Evolutionary conservation across 305 asterid genomes (phyloP).

Genomic region (Striga hermonthica): DNA sequence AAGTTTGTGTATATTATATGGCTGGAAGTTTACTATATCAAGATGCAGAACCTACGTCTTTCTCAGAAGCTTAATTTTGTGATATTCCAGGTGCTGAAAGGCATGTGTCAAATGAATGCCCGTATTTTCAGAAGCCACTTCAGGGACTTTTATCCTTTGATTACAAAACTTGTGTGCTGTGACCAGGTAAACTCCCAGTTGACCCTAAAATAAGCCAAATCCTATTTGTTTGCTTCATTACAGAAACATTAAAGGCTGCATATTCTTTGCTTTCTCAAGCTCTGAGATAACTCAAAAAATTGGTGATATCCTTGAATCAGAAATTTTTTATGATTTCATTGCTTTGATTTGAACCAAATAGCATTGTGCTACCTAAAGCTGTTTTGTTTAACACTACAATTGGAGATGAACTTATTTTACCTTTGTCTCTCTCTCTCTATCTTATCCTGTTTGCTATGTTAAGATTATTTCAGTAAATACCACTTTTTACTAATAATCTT

Average conservation of each 20-base stretch:
- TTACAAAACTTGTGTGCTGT: constrained; percentile 88
- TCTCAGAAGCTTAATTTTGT: constrained; percentile 19
- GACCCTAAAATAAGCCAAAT: not conserved
- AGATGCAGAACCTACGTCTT: no score
- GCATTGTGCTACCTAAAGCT: no score
- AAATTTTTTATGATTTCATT: not conserved
- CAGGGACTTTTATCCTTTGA: constrained; percentile 82
- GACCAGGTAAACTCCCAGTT: constrained; percentile 69
- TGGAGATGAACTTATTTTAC: no score
- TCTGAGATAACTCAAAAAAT: not conserved
- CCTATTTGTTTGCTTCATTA: not conserved
- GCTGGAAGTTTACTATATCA: no score
- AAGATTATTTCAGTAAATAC: no score
- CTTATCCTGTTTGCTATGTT: no score
- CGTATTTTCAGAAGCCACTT: constrained; percentile 76
- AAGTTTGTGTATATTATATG: no score
- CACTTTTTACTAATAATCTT: no score
- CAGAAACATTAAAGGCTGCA: not conserved
- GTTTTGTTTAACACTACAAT: no score
- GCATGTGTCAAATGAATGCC: constrained; percentile 82
- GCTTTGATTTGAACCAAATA: not conserved
- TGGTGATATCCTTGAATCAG: constrained; percentile 5
- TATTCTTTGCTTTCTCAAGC: constrained; percentile 1
- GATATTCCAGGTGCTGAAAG: constrained; percentile 74
- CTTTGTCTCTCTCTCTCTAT: no score